Percentiles rank a stretch among this genome's conserved stretches.
phyloP scores from a whole-genome alignment of 371 early-diverging fungal species.

The Mucor indicus region DNA sequence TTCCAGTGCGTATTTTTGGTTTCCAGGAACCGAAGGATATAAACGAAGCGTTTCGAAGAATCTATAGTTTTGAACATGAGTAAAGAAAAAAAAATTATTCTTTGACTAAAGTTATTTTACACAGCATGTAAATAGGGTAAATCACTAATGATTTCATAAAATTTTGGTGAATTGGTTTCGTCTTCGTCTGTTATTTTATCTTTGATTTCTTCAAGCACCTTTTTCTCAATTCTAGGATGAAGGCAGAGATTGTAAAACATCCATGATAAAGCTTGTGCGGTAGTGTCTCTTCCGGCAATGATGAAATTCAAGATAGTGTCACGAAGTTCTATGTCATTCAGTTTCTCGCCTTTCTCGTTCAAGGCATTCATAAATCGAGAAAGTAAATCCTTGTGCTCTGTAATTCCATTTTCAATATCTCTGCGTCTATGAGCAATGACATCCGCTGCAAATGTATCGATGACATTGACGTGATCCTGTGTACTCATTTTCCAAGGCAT shows the following conservation, averaged over 20 bases:
- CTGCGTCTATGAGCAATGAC: constrained; percentile 41
- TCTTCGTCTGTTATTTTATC: constrained; percentile 26
- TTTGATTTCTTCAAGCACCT: constrained; percentile 46
- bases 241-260: constrained; percentile 47
- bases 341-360: constrained; percentile 32
- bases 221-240: constrained; percentile 41
- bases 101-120: too few relatives aligned
- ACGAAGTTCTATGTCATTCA: constrained; percentile 43
- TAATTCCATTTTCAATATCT: constrained; percentile 16
- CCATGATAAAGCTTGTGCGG: constrained; percentile 73
- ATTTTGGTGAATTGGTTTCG: constrained; percentile 26
- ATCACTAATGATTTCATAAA: constrained; percentile 44
- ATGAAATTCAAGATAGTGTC: constrained; percentile 50
- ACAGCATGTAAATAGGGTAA: constrained; percentile 22
- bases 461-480: constrained; percentile 24
- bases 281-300: constrained; percentile 68
- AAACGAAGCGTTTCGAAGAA: constrained; percentile 59
- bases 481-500: constrained; percentile 27
- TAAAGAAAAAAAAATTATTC: too few relatives aligned
- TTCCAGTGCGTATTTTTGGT: constrained; percentile 54
- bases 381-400: constrained; percentile 29
- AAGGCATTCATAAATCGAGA: constrained; percentile 30
- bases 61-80: too few relatives aligned
- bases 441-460: constrained; percentile 43
- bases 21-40: constrained; percentile 60